Evolutionary conservation across 768 basidiomycete species (phyloP), one percentile per base, ranked within the genome.

Genomic region (Russula virescens): DNA sequence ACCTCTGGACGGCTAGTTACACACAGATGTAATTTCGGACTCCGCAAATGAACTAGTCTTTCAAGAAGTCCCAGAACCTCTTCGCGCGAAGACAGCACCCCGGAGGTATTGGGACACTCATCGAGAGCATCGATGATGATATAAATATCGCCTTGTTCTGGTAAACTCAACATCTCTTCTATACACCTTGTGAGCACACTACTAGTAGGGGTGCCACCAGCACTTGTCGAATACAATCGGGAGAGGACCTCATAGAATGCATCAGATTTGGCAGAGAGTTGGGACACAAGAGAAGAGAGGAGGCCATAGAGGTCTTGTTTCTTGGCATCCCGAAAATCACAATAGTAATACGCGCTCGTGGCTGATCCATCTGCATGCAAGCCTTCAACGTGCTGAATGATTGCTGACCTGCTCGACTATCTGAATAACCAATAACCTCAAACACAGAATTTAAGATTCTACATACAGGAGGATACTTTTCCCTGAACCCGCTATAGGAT

Each of bases 71-170:
- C 28, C 21, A 62, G 28, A 1, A 56, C 61, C 18, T 34, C 3
- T 35, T 51, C 46, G 0, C 61, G 55, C 0, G 47, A 5, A 4
- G 61, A 34, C 8, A 38, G 48, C 5, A 1, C 34, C 10, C 61
- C 61, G 1, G 23, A 11, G 0, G 3, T 18, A n/a, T 61, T 21
- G 2, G 61, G 61, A 18, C 61, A 62, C 25, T 62, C 61, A 9
- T 62, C 61, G 4, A 62, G 48, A 10, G 38, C 61, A n/a, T 62
- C 61, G 6, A 62, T n/a, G 1, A 62, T n/a, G 0, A 62, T 31
- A 34, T 50, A 62, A 14, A 26, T 50, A 7, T 16, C 18, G 8
- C 19, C 28, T 5, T 47, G 54, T 5, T 8, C 48, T 13, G 21
- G 28, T 2, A 25, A 26, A 5, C 13, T 38, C 6, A 62, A 28